Evolutionary conservation across 225 moss, liverwort and hornwort genomes (phyloP).

Genomic region (Straminergon stramineum): DNA sequence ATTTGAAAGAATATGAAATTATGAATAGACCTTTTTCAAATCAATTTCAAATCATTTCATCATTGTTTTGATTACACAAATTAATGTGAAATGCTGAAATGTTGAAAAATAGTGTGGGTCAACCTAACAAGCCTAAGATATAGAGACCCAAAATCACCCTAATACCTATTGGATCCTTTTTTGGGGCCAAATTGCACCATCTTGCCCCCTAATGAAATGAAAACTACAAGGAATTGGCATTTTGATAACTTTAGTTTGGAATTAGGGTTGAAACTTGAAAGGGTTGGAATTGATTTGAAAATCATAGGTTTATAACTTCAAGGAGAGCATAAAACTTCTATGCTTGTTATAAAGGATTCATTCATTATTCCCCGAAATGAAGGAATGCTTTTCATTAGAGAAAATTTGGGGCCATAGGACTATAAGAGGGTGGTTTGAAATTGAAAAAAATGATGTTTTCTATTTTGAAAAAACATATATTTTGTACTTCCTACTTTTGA

Average conservation of each 20-base stretch:
- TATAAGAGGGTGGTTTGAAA: too few species aligned
- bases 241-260: not conserved
- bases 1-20: not conserved
- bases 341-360: not conserved
- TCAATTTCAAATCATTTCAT: not conserved
- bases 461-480: too few species aligned
- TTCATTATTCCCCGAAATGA: not conserved
- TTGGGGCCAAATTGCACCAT: not conserved
- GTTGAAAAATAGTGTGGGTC: not conserved
- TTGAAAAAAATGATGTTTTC: too few species aligned
- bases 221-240: not conserved
- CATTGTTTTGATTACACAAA: not conserved
- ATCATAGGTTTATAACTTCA: not conserved
- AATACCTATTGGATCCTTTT: accelerated
- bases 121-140: not conserved
- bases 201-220: not conserved
- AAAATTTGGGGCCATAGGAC: too few species aligned
- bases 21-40: not conserved
- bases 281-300: not conserved
- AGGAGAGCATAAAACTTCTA: not conserved
- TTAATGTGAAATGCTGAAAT: not conserved
- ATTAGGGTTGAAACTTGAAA: not conserved
- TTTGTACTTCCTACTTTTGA: too few species aligned
- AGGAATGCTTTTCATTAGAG: not conserved
- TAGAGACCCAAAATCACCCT: accelerated